Evolutionary conservation across 148 eudicot genomes (phyloP), one percentile per base, ranked within the genome.

Genomic region (Pharnaceum exiguum): DNA sequence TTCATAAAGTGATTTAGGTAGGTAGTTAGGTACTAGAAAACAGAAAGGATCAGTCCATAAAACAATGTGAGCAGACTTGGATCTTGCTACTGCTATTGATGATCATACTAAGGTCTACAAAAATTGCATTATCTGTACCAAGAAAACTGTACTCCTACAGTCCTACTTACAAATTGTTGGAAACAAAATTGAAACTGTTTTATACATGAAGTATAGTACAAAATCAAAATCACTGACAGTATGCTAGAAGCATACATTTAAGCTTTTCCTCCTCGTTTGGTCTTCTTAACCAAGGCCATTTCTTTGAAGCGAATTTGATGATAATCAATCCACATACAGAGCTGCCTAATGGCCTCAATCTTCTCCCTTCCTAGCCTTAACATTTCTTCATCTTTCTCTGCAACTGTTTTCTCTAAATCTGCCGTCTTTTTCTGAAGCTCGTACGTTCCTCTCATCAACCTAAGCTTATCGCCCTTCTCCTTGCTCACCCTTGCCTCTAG

Each of bases 341-440:
- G 64, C 32, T 91, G 96, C 56, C 82, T 72, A 36, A 91, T 91
- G 4, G 98, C 96, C 75, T 88, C 98, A 22, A 83, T 75, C 33
- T 91, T 90, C 78, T 88, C 88, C 51, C 80, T 80, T 22, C 73
- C 69, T 27, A 90, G 45, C 18, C 57, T 69, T 51, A 65, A 29
- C 57, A 85, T 65, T 11, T 61, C 81, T 50, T 85, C 90, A 22
- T 88, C 96, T 35, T 68, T 81, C 46, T 77, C 90, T 45, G 40
- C 69, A 31, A 83, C 42, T 18, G 57, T 60, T 48, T 60, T 77
- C 77, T 82, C 80, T 15, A 83, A 67, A 43, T 71, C 82, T 0
- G 71, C 55, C 15, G 62, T 71, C 64, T 65, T 85, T 42, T 58
- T 75, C 27, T 72, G 68, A 48, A 65, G 62, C 45, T 72, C 77